Evolutionary conservation across 306 rosid species (phyloP), one percentile per base, ranked within the genome.

Genomic region (Cucurbita pepo): DNA sequence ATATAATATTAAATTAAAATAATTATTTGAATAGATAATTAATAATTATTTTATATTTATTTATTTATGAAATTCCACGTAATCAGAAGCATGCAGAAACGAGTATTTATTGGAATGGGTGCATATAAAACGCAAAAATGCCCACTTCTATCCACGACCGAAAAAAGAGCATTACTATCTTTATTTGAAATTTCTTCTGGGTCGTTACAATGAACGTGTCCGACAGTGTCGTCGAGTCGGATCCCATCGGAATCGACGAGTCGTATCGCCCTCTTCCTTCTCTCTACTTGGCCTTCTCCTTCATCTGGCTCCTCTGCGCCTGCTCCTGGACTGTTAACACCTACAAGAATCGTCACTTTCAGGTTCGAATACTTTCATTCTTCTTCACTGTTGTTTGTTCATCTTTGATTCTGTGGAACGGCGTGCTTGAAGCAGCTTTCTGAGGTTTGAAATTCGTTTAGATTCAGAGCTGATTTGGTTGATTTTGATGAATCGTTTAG

Each of bases 321-420:
- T 91, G 83, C 77, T 87, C 92, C 52, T 95, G 99, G 99, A 88
- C 99, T 73, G 51, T 83, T 77, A 91, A 89, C 79, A 89, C 95
- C 80, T 91, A 79, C 81, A 88, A 81, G 73, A 89, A 80, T 60
- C 96, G 99, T 78, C 97, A 83, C 78, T 90, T 81, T 73, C 99
- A 91, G 99, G 99, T 88, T 53, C 12, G 0, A 16, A 6, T 8
- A 3, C 60, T 45, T 15, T n/a, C 60, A 5, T 66, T 14, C 13
- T 71, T 57, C 1, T 63, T 6, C 19, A 30, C 34, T 30, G 0
- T 30, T 30, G 34, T 30, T 30, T 2, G 34, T 30, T 30, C 14
- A 37, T 11, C 44, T 65, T 44, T 44, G 10, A 11, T 44, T 44
- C 0, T 4, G 9, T 43, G 36, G 10, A 57, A 25, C 10, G n/a